phyloP scores from a whole-genome alignment of 139 green algal genomes.

The Chlorella sp. region DNA sequence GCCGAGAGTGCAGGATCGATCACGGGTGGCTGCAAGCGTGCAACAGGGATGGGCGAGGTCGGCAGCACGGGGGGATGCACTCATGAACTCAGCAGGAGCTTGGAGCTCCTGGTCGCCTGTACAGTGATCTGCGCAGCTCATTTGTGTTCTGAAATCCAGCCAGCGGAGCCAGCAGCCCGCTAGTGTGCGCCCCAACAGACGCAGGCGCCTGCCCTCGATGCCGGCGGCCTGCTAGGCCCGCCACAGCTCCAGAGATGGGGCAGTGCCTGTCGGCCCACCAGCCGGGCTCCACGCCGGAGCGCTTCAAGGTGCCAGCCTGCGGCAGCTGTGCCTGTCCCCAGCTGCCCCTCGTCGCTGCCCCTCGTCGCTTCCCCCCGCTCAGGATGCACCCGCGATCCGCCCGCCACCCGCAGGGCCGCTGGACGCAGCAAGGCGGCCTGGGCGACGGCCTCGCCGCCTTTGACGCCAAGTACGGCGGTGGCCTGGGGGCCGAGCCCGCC shows the following conservation, averaged over 20 bases:
- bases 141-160: too few relatives aligned
- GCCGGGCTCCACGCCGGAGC: conserved; percentile 1
- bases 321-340: background rate
- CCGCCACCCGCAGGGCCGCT: background rate
- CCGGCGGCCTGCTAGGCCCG: background rate
- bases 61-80: too few relatives aligned
- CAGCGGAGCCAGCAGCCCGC: too few relatives aligned
- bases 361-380: background rate
- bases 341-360: background rate
- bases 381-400: background rate
- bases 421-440: conserved; percentile 12
- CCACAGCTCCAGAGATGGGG: conserved; percentile 7
- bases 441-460: conserved; percentile 14
- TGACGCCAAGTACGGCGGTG: conserved; percentile 13
- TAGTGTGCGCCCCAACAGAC: background rate
- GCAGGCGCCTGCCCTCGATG: background rate
- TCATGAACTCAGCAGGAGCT: too few relatives aligned
- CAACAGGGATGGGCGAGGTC: too few relatives aligned
- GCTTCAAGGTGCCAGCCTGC: conserved; percentile 3
- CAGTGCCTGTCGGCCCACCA: conserved; percentile 26
- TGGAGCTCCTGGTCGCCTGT: too few relatives aligned
- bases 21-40: too few relatives aligned
- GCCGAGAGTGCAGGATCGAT: too few relatives aligned
- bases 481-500: background rate
- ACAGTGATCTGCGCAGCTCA: too few relatives aligned